Conservation (phyloP, 116 monocot species). For the Thalassia testudinum region DNA sequence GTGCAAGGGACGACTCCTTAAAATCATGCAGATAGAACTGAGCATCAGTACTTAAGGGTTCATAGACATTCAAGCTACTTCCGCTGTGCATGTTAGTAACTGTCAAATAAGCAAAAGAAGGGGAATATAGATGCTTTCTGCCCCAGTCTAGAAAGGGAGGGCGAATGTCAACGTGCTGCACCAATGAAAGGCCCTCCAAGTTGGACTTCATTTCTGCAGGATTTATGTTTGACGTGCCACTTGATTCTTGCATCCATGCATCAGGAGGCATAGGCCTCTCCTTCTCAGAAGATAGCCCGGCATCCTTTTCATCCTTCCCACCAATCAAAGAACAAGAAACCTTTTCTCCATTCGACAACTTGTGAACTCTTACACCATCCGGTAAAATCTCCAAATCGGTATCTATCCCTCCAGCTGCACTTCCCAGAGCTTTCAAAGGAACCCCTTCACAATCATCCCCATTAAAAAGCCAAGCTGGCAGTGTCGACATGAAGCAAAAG, state of each 20-base stretch:
- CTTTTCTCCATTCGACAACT: conserved; percentile 12
- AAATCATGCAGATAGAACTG: conserved; percentile 49
- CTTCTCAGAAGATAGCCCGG: not conserved
- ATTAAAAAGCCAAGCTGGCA: conserved; percentile 4
- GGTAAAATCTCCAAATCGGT: not conserved
- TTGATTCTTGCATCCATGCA: conserved; percentile 21
- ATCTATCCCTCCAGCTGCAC: not conserved
- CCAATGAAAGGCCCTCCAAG: conserved; percentile 8
- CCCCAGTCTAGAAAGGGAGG: conserved; percentile 67
- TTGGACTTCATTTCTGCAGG: conserved; percentile 5
- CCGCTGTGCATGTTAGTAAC: conserved; percentile 29
- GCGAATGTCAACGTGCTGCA: conserved; percentile 27
- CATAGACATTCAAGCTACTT: conserved; percentile 31
- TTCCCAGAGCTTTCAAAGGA: conserved; percentile 1
- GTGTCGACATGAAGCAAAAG: conserved; percentile 40
- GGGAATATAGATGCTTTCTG: conserved; percentile 18
- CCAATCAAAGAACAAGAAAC: conserved; percentile 28
- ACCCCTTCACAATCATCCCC: conserved; percentile 2
- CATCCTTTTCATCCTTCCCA: not conserved
- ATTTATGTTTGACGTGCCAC: not conserved
- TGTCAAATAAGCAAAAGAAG: conserved; percentile 28
- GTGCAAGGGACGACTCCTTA: conserved; percentile 24
- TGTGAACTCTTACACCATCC: conserved; percentile 1
- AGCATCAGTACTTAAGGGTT: conserved; percentile 42
- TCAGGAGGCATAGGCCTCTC: conserved; percentile 17